These are phyloP conservation scores for Serendipita sp. DNA, from an alignment of 768 basidiomycete species.

Conservation along the genomic window DNA sequence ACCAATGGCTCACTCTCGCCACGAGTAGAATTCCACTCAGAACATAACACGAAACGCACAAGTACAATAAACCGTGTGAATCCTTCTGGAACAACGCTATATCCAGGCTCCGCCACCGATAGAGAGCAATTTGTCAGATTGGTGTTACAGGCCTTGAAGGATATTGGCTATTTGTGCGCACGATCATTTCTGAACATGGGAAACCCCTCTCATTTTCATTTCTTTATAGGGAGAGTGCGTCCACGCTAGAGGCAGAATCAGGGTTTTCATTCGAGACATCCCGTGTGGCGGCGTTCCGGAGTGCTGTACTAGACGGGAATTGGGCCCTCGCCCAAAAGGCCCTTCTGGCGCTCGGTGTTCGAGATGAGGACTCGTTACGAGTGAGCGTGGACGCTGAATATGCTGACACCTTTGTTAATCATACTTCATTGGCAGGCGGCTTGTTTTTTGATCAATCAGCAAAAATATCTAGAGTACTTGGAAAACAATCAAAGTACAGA, in stretches of 20 bases:
- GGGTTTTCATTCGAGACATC: slow-evolving; percentile 73
- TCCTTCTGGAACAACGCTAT: slow-evolving; percentile 57
- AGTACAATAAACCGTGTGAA: slow-evolving; percentile 41
- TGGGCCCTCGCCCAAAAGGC: slow-evolving; percentile 69
- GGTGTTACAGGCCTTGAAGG: slow-evolving; percentile 75
- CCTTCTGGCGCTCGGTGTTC: slow-evolving; percentile 51
- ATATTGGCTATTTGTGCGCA: slow-evolving; percentile 54
- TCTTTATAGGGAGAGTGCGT: slow-evolving; percentile 60
- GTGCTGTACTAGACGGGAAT: slow-evolving; percentile 59
- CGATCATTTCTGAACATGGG: neutral
- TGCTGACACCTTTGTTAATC: slow-evolving; percentile 4
- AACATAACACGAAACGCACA: neutral
- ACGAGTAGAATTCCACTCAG: slow-evolving; percentile 36
- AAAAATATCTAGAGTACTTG: slow-evolving; percentile 90
- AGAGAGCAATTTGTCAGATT: slow-evolving; percentile 84
- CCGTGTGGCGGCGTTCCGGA: slow-evolving; percentile 65
- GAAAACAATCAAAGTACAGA: slow-evolving; percentile 65
- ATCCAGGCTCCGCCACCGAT: slow-evolving; percentile 32
- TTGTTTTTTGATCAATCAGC: slow-evolving; percentile 76
- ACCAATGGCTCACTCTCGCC: slow-evolving; percentile 17
- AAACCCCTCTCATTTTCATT: slow-evolving; percentile 11
- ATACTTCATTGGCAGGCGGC: slow-evolving; percentile 38
- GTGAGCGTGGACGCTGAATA: slow-evolving; percentile 26
- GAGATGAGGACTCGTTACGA: slow-evolving; percentile 51
- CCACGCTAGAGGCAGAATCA: slow-evolving; percentile 81